Evolutionary conservation across 2,329 filamentous ascomycete species (phyloP).

Genomic region (Nemania bipapillata): DNA sequence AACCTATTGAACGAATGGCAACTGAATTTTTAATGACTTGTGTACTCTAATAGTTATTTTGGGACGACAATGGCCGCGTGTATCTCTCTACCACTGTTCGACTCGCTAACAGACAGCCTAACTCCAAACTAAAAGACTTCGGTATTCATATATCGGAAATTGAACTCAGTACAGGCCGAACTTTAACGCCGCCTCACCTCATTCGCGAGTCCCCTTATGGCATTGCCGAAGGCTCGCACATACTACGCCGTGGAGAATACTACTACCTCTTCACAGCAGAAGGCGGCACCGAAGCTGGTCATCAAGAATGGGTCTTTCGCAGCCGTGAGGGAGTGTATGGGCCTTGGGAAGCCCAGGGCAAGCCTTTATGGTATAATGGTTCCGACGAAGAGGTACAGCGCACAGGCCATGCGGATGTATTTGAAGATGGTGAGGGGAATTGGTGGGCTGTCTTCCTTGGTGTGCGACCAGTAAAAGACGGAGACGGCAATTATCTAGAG

Average conservation of each 20-base stretch:
- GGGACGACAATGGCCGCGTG: slow-evolving; percentile 60
- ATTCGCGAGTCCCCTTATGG: slow-evolving; percentile 55
- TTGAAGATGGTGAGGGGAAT: slow-evolving; percentile 57
- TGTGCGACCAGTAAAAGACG: slow-evolving; percentile 53
- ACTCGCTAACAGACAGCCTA: slow-evolving; percentile 52
- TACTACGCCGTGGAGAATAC: slow-evolving; percentile 51
- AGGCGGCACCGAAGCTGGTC: slow-evolving; percentile 59
- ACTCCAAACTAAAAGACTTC: slow-evolving; percentile 62
- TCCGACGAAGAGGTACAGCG: slow-evolving; percentile 61
- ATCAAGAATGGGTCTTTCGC: slow-evolving; percentile 64
- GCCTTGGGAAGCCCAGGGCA: slow-evolving; percentile 61
- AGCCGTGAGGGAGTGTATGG: slow-evolving; percentile 58
- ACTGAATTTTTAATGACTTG: background rate
- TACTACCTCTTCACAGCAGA: slow-evolving; percentile 57
- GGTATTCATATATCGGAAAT: slow-evolving; percentile 61
- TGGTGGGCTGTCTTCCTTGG: slow-evolving; percentile 63
- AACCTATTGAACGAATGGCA: background rate
- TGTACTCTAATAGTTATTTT: slow-evolving; percentile 53
- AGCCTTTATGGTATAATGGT: slow-evolving; percentile 60
- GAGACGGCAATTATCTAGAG: slow-evolving; percentile 49
- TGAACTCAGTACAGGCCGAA: slow-evolving; percentile 56
- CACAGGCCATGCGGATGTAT: slow-evolving; percentile 62
- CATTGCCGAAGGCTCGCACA: slow-evolving; percentile 58
- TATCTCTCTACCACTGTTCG: slow-evolving; percentile 61
- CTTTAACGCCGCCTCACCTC: slow-evolving; percentile 52